Evolutionary conservation across 148 eudicot genomes (phyloP).

Genomic region (Rhododendron simsii): DNA sequence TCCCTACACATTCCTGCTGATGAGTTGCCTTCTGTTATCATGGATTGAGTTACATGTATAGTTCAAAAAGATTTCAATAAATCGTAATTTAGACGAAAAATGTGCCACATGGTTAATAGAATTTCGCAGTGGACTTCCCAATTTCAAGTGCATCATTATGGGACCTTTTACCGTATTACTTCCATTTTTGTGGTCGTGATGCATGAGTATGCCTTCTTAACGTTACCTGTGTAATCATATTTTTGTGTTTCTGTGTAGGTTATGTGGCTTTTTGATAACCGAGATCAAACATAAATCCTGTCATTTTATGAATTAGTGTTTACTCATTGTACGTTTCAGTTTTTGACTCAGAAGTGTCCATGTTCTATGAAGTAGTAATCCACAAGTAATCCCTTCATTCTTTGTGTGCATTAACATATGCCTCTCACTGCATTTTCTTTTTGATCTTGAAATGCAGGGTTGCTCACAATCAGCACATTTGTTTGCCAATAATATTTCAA

Average conservation of each 20-base stretch:
- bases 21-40: neutral
- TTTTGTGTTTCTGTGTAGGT: neutral
- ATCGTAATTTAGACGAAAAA: neutral
- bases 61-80: neutral
- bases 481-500: constrained; percentile 84
- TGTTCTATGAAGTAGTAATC: neutral
- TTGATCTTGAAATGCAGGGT: constrained; percentile 43
- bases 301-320: neutral
- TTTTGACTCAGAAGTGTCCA: neutral
- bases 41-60: neutral
- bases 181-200: neutral
- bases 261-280: neutral
- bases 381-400: neutral
- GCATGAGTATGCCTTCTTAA: neutral
- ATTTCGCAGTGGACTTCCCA: neutral
- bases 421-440: neutral
- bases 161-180: neutral
- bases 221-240: neutral
- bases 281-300: neutral
- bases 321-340: neutral
- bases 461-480: constrained; percentile 93
- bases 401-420: neutral
- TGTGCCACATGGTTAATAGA: neutral
- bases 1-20: neutral
- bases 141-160: neutral